Conservation (phyloP, 2,329 filamentous ascomycete genomes). For the Microcyclosporella mali region DNA sequence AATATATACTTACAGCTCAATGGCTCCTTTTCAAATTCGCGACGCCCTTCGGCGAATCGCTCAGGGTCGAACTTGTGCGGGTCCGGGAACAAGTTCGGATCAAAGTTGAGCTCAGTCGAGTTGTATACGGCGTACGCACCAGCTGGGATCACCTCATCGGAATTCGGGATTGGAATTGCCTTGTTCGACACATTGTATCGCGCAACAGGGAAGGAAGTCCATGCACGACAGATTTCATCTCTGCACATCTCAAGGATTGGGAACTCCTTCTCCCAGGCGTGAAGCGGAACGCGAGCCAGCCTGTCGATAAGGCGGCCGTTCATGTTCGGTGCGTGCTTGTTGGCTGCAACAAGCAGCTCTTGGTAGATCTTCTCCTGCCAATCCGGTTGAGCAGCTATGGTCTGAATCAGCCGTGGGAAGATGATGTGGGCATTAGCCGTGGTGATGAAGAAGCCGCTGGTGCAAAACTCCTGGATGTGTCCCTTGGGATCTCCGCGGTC, state of each 20-base stretch:
- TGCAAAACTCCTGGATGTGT: constrained; percentile 39
- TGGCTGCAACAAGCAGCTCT: constrained; percentile 44
- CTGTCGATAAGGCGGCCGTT: constrained; percentile 29
- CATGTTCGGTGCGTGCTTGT: constrained; percentile 35
- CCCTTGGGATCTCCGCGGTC: constrained; percentile 42
- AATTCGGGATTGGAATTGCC: constrained; percentile 18
- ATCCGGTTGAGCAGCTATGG: constrained; percentile 31
- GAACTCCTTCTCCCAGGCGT: constrained; percentile 52
- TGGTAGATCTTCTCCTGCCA: constrained; percentile 41
- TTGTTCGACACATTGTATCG: constrained; percentile 47
- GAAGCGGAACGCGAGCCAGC: constrained; percentile 41
- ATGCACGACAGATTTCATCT: constrained; percentile 49
- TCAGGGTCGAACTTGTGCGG: constrained; percentile 17
- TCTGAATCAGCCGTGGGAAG: constrained; percentile 38
- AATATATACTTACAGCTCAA: constrained; percentile 16
- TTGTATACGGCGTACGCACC: constrained; percentile 21
- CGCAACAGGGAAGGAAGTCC: constrained; percentile 37
- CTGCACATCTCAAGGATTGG: constrained; percentile 47
- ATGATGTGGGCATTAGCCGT: constrained; percentile 49
- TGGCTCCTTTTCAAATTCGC: constrained; percentile 15
- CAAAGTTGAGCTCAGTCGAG: constrained; percentile 21
- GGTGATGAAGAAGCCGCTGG: constrained; percentile 51
- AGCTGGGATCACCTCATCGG: constrained; percentile 22
- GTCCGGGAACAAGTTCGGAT: constrained; percentile 22
- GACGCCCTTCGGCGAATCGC: constrained; percentile 14